A percentile compares a stretch with the other conserved stretches of the same genome.
phyloP scores from a whole-genome alignment of 2,329 filamentous ascomycete species.

The Rhynchosporium graminicola region DNA sequence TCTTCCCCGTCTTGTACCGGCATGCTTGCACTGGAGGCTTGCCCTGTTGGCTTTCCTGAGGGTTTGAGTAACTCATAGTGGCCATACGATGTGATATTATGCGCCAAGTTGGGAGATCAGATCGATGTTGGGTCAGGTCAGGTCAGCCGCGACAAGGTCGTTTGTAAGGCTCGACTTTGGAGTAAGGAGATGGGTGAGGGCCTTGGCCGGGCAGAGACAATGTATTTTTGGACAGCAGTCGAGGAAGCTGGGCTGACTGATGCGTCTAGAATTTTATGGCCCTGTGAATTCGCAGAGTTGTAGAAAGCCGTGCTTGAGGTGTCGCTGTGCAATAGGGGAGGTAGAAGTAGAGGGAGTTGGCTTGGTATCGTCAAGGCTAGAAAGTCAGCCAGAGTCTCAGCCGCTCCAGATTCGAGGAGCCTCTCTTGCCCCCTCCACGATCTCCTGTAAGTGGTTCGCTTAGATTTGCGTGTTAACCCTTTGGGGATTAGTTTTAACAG shows the following conservation, averaged over 20 bases:
- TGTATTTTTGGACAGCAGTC: neutral
- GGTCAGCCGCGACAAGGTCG: slow-evolving; percentile 17
- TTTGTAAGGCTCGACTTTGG: neutral
- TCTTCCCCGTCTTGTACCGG: slow-evolving; percentile 98
- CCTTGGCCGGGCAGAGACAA: no score
- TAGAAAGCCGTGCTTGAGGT: neutral
- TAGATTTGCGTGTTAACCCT: neutral
- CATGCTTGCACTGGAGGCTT: slow-evolving; percentile 73
- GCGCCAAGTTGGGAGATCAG: slow-evolving; percentile 2
- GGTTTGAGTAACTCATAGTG: slow-evolving; percentile 34
- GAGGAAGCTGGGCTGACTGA: neutral
- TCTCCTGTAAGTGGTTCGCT: neutral
- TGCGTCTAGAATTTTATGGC: neutral
- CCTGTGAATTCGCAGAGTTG: neutral
- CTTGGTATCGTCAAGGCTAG: slow-evolving; percentile 5
- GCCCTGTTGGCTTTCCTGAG: slow-evolving; percentile 32
- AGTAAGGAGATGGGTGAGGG: slow-evolving; percentile 9
- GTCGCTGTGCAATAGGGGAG: neutral
- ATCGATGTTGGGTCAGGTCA: neutral
- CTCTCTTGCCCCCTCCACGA: neutral
- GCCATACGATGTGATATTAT: slow-evolving; percentile 7
- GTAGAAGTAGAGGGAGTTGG: neutral
- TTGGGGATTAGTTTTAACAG: neutral
- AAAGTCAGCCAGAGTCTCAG: neutral
- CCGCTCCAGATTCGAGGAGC: neutral